A percentile compares a stretch with the other conserved stretches of the same genome.
Evolutionary conservation across 2,329 filamentous ascomycete genomes (phyloP).

Genomic region (Rhynchosporium agropyri): DNA sequence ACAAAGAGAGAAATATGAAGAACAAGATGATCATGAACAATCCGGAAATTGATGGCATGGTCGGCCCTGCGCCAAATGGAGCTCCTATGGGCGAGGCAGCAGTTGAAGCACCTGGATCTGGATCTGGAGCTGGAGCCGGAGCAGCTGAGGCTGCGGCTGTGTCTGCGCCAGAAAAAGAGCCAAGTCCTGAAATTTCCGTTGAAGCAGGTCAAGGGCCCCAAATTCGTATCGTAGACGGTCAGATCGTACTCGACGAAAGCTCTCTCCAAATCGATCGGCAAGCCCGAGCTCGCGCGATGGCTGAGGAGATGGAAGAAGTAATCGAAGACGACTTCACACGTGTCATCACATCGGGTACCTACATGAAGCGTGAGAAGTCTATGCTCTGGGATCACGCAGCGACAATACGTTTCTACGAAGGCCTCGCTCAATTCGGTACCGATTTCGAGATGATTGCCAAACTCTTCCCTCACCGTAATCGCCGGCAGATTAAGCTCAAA

Average conservation of each 20-base stretch:
- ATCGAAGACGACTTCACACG: conserved; percentile 80
- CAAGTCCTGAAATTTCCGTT: conserved; percentile 2
- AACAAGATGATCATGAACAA: conserved; percentile 38
- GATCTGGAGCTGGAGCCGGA: conserved; percentile 18
- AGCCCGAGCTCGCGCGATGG: conserved; percentile 58
- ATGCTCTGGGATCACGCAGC: conserved; percentile 72
- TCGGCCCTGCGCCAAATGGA: conserved; percentile 36
- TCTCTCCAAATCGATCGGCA: conserved; percentile 71
- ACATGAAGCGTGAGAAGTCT: conserved; percentile 64
- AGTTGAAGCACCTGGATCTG: conserved; percentile 15
- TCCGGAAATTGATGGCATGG: conserved; percentile 30
- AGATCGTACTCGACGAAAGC: conserved; percentile 70
- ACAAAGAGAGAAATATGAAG: conserved; percentile 45
- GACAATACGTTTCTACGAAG: conserved; percentile 76
- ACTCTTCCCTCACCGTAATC: conserved; percentile 72
- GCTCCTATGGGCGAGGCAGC: conserved; percentile 27
- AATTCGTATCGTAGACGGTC: conserved; percentile 50
- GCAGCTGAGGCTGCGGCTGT: neutral
- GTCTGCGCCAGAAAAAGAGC: conserved; percentile 1
- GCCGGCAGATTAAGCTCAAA: conserved; percentile 78
- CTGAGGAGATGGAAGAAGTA: conserved; percentile 57
- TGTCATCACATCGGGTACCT: conserved; percentile 69
- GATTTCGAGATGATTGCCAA: conserved; percentile 80
- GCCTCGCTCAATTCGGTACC: conserved; percentile 75
- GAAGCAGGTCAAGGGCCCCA: conserved; percentile 22